Conservation (phyloP, 1,284 basidiomycete species). For the Volvariella volvacea region DNA sequence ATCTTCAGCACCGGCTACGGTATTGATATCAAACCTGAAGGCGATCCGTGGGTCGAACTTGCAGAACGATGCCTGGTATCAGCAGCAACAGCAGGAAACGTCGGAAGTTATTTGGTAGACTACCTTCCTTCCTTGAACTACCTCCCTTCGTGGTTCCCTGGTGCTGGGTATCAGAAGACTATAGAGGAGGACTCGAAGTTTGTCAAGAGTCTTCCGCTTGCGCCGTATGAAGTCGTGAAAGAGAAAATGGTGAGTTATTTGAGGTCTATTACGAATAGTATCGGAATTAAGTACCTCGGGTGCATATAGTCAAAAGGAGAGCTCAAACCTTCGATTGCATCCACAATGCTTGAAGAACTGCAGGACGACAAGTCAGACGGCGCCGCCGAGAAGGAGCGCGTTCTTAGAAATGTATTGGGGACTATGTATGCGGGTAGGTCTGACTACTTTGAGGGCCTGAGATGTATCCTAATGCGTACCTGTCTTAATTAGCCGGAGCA, state of each 20-base stretch:
- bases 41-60: conserved; percentile 10
- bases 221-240: not conserved
- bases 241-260: conserved; percentile 1
- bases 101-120: conserved; percentile 12
- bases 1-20: conserved; percentile 10
- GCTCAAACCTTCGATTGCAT: no score
- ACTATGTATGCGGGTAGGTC: no score
- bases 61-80: conserved; percentile 5
- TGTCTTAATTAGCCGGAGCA: no score
- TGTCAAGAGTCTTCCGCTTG: not conserved
- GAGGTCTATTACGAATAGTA: conserved; percentile 5
- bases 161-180: conserved; percentile 8
- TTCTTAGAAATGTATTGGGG: no score
- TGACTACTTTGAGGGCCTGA: no score
- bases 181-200: not conserved
- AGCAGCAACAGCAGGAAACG: not conserved
- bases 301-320: no score
- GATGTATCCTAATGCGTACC: no score
- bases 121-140: conserved; percentile 10
- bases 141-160: conserved; percentile 14
- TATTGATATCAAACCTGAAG: conserved; percentile 1
- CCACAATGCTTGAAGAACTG: no score
- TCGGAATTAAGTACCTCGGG: not conserved
- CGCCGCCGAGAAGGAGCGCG: no score
- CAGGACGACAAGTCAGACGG: no score